Evolutionary conservation across 83 land plant genomes (phyloP).

Genomic region (Larix sibirica): DNA sequence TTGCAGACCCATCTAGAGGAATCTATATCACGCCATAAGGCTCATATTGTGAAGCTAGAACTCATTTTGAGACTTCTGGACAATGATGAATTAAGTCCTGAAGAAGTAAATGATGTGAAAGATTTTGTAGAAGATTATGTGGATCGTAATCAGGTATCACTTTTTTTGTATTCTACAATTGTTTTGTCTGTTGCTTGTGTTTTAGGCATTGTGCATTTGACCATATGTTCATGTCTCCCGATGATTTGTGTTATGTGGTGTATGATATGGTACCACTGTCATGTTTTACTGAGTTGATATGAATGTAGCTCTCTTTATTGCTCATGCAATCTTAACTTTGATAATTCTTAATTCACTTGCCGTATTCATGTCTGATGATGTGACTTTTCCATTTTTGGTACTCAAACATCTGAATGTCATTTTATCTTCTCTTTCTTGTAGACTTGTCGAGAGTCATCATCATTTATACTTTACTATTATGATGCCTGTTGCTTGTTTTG

Average conservation of each 20-base stretch:
- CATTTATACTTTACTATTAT: neutral
- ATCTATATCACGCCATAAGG: constrained; percentile 84
- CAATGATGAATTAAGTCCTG: constrained; percentile 96
- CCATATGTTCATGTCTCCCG: neutral
- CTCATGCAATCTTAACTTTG: neutral
- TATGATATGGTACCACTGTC: too few species aligned
- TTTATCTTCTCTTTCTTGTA: too few species aligned
- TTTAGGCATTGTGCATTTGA: neutral
- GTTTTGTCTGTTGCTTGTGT: constrained; percentile 7
- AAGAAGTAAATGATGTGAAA: constrained; percentile 91
- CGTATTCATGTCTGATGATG: neutral
- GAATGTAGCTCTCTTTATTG: neutral
- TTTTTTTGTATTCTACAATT: constrained; percentile 4
- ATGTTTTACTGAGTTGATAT: neutral
- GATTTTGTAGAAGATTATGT: constrained; percentile 97
- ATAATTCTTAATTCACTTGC: neutral
- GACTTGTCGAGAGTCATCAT: too few species aligned
- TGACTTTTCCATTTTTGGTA: neutral
- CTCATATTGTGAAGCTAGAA: constrained; percentile 92
- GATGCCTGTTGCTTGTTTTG: neutral
- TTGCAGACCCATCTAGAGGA: constrained; percentile 82
- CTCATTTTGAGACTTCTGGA: constrained; percentile 87
- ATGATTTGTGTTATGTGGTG: neutral
- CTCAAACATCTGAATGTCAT: too few species aligned
- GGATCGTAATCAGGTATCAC: constrained; percentile 89